Conservation (phyloP, 371 early-diverging fungal genomes). For the Dichotomocladium elegans region DNA sequence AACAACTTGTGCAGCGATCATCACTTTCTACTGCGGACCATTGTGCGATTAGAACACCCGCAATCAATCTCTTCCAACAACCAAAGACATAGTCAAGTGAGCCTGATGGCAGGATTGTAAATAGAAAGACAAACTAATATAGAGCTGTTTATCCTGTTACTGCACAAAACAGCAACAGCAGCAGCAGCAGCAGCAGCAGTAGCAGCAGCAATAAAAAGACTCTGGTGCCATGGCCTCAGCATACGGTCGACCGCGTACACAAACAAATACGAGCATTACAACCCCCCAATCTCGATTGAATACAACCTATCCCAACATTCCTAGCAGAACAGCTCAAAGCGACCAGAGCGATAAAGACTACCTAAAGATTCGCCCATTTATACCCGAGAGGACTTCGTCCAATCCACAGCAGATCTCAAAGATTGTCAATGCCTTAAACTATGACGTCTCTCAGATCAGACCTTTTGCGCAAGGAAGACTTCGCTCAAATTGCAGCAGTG, state of each 20-base stretch:
- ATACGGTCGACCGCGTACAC: not conserved
- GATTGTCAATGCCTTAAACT: conserved; percentile 12
- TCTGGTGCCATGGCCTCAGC: not conserved
- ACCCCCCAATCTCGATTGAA: not conserved
- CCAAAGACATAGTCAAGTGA: conserved; percentile 4
- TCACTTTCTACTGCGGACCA: conserved; percentile 22
- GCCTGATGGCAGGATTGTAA: no score
- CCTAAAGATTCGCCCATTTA: conserved; percentile 14
- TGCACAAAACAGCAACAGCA: no score
- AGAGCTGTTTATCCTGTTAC: no score
- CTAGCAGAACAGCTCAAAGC: not conserved
- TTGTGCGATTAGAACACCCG: conserved; percentile 15
- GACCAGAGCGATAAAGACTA: no score
- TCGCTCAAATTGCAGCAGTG: not conserved
- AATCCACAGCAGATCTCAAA: conserved; percentile 20
- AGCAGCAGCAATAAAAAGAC: not conserved
- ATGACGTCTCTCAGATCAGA: conserved; percentile 9
- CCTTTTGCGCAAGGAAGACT: not conserved
- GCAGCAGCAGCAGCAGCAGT: not conserved
- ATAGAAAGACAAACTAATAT: no score
- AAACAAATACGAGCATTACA: no score
- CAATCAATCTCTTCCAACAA: conserved; percentile 17
- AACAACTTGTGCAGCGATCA: conserved; percentile 9
- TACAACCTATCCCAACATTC: not conserved
- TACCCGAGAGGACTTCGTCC: conserved; percentile 27